Base-by-base conservation (phyloP, 768 basidiomycete genomes). In the Mycena sanguinolenta region DNA sequence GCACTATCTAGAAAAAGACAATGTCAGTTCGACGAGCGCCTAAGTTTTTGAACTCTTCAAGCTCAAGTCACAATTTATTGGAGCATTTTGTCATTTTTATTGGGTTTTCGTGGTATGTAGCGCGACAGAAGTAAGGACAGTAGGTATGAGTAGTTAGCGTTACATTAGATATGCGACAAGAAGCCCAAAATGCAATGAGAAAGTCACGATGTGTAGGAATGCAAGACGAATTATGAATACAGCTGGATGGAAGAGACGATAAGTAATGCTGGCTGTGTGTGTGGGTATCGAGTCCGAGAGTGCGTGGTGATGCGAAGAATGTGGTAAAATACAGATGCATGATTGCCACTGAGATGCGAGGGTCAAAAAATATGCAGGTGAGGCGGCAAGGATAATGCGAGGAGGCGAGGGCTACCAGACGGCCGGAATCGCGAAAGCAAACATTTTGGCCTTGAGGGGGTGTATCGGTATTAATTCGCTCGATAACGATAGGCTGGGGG, bases 361-460 rank as follows among this genome's bases (percentile, higher is more conserved):
- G 44, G 58, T 63, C 62, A 64, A 66, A 65, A 58, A 54, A 61
- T 53, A 54, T 76, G 73, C 68, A 67, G 69, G 54, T 21, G 17
- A 75, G 67, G 34, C 39, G 69, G 64, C 65, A 68, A 65, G 59
- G 73, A 77, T 73, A 74, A 73, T 61, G 53, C 61, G 55, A 65
- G 69, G 67, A 58, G 78, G 76, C 32, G 44, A 61, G 69, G 73
- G 76, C 84, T 85, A 92, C 91, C 91, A 92, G 23, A 84, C 82
- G 1, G 90, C 83, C 0, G 90, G 89, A 1, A 86, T 81, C 14
- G 91, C 91, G 69, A 88, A 86, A 0, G 91, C 90, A 52, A 90
- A 92, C 85, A 90, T 90, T 77, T 90, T 88, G 8, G 78, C 76
- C 78, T 91, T 91, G 53, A 88, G 80, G 0, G 86, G 85, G 63